These are phyloP conservation scores for Metschnikowia hibisci DNA, from an alignment of 805 yeast species.

Conservation along the genomic window DNA sequence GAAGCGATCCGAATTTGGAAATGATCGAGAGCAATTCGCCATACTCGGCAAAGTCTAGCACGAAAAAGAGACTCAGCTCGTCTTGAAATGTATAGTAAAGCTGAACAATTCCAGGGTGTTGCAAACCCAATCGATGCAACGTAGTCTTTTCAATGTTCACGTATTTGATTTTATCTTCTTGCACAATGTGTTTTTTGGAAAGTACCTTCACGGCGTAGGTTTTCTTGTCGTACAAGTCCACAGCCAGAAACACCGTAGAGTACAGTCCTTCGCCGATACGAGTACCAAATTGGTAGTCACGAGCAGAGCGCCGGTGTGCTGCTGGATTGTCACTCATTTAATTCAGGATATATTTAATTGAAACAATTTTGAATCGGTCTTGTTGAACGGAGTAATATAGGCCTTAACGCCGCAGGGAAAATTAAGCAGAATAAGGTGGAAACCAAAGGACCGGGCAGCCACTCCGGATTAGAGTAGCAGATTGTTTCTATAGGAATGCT, in stretches of 20 bases:
- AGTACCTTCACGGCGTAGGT: constrained; percentile 89
- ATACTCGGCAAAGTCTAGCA: constrained; percentile 87
- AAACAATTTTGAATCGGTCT: too few species aligned
- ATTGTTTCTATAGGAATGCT: too few species aligned
- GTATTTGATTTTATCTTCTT: constrained; percentile 91
- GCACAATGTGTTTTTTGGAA: constrained; percentile 87
- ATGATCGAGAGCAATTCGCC: constrained; percentile 88
- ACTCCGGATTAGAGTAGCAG: not conserved
- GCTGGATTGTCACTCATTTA: constrained; percentile 3
- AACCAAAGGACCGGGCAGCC: not conserved
- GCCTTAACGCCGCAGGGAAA: too few species aligned
- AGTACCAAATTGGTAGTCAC: constrained; percentile 85
- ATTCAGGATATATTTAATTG: not conserved
- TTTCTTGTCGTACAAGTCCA: constrained; percentile 66
- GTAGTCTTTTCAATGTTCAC: constrained; percentile 94
- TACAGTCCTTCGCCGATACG: constrained; percentile 94
- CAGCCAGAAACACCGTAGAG: constrained; percentile 86
- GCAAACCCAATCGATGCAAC: constrained; percentile 74
- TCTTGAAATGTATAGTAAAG: constrained; percentile 94
- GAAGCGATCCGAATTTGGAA: constrained; percentile 70
- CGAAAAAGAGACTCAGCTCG: constrained; percentile 80
- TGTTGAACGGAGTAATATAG: too few species aligned
- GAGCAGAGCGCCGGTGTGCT: constrained; percentile 45
- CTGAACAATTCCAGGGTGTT: constrained; percentile 91
- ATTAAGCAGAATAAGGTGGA: not conserved